phyloP scores from a whole-genome alignment of 805 yeast species.

The Metschnikowia koreensis region DNA sequence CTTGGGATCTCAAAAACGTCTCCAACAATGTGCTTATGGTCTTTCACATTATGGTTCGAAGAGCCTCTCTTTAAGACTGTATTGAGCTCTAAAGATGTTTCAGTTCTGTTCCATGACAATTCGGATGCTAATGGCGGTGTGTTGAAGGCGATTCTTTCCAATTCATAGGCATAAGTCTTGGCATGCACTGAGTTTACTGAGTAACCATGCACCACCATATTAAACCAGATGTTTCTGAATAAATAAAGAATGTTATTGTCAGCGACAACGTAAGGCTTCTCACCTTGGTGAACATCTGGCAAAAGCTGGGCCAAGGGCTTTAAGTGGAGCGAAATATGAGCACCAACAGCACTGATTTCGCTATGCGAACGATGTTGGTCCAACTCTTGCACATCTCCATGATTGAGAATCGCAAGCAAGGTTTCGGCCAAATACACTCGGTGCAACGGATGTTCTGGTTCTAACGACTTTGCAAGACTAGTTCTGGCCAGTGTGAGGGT shows the following conservation, averaged over 20 bases:
- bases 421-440: slow-evolving; percentile 61
- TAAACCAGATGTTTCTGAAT: slow-evolving; percentile 92
- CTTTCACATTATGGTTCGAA: slow-evolving; percentile 73
- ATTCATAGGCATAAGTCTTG: slow-evolving; percentile 43
- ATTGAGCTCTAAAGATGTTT: slow-evolving; percentile 88
- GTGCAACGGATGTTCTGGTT: slow-evolving; percentile 42
- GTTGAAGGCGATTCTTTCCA: slow-evolving; percentile 74
- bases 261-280: slow-evolving; percentile 40
- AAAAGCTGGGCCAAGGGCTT: slow-evolving; percentile 73
- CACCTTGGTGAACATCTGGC: slow-evolving; percentile 50
- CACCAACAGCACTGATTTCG: slow-evolving; percentile 69
- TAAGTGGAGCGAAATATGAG: slow-evolving; percentile 60
- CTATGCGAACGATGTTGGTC: slow-evolving; percentile 79
- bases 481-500: slow-evolving; percentile 52
- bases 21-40: slow-evolving; percentile 63
- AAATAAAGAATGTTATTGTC: slow-evolving; percentile 54
- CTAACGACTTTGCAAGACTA: slow-evolving; percentile 41
- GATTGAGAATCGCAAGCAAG: slow-evolving; percentile 61
- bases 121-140: slow-evolving; percentile 43
- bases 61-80: slow-evolving; percentile 88
- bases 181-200: slow-evolving; percentile 57
- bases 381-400: slow-evolving; percentile 73
- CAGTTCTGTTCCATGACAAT: slow-evolving; percentile 60
- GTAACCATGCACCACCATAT: slow-evolving; percentile 88
- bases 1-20: slow-evolving; percentile 51